Percentiles rank a stretch among this genome's conserved stretches.
Conservation (phyloP, 129 eudicot genomes). For the Lonicera japonica region DNA sequence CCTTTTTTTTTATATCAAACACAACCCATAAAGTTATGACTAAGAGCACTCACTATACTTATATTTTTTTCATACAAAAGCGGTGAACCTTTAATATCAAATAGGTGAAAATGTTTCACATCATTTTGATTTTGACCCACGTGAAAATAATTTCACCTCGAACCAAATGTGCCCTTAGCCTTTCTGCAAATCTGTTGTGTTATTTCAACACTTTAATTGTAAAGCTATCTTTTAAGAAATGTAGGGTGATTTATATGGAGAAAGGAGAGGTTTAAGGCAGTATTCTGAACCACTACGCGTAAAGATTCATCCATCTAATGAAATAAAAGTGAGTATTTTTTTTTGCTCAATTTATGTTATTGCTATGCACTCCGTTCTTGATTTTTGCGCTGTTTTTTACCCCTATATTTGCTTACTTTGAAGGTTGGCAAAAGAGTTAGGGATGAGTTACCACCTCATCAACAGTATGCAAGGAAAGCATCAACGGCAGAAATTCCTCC, state of each 20-base stretch:
- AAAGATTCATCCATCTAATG: slow-evolving; percentile 42
- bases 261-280: slow-evolving; percentile 38
- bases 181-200: not conserved
- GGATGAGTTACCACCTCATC: slow-evolving; percentile 36
- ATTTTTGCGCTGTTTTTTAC: not conserved
- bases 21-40: too few relatives aligned
- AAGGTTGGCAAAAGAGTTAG: slow-evolving; percentile 57
- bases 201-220: slow-evolving; percentile 2
- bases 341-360: not conserved
- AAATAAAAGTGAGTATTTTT: slow-evolving; percentile 33
- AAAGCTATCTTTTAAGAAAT: slow-evolving; percentile 9
- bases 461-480: slow-evolving; percentile 34
- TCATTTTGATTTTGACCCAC: too few relatives aligned
- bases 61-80: too few relatives aligned
- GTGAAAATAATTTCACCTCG: too few relatives aligned
- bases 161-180: too few relatives aligned
- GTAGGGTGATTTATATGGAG: slow-evolving; percentile 25
- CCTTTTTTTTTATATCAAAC: too few relatives aligned
- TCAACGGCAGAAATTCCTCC: slow-evolving; percentile 26
- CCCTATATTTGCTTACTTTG: not conserved
- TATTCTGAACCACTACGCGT: slow-evolving; percentile 27
- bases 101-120: too few relatives aligned
- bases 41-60: too few relatives aligned
- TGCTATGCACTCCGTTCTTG: not conserved
- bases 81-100: too few relatives aligned